Evolutionary conservation across 2,329 filamentous ascomycete species (phyloP), one percentile per base, ranked within the genome.

Genomic region (Ascochyta clinopodiicola): DNA sequence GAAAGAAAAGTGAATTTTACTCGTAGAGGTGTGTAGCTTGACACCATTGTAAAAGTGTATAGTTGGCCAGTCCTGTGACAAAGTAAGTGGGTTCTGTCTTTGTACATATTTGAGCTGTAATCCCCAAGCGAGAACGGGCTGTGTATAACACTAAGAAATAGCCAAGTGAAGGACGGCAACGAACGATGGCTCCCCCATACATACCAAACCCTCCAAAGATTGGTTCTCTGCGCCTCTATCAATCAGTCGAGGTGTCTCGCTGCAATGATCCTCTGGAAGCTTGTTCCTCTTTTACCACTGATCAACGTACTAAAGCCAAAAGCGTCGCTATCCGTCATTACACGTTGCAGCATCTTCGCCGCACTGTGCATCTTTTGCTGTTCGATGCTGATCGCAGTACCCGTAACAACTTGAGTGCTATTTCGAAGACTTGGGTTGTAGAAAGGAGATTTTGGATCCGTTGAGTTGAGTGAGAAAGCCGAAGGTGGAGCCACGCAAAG

Each of bases 401-500:
- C 40, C 5, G 4, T 15, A 7, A 43, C 9, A 6, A 44, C 13
- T 9, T 47, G 22, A 6, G 29, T 45, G 19, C 42, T 29, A 35
- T 12, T 35, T 0, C 35, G 54, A 13, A 67, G 51, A 1, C 45
- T 44, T 2, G 66, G 64, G 17, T 68, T 63, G 25, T 66, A 68
- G 35, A 68, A 68, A 4, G 66, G 66, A 19, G 56, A 61, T 15
- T 77, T 77, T 0, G 72, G 65, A 2, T 66, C 61, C 0, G 84
- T 85, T 1, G 69, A 72, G 38, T 72, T 72, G 39, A 72, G 59
- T 2, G 59, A 64, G 39, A 58, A 69, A 2, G 59, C 50, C 17
- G 59, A 64, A 84, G 69, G 2, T 62, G 60, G 66, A 15, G 69
- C 66, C 4, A 65, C 50, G 56, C 84, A 86, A 15, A 78, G 66